phyloP scores from a whole-genome alignment of 179 eudicot genomes.

The Beta corolliflora region DNA sequence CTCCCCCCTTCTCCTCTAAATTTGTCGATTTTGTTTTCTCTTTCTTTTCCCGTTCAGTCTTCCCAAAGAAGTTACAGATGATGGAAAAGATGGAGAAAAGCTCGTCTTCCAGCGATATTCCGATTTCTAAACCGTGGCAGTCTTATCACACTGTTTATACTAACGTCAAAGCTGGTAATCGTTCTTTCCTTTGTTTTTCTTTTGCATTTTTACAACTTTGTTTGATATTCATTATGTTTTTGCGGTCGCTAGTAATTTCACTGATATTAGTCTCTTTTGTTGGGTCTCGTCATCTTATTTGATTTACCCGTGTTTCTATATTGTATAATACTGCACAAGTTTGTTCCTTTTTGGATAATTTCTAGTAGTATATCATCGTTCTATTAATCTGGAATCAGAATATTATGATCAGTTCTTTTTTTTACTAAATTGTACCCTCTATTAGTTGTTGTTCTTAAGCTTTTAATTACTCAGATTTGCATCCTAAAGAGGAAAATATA shows the following conservation, averaged over 20 bases:
- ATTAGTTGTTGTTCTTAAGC: not conserved
- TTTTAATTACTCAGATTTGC: not conserved
- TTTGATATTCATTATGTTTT: not conserved
- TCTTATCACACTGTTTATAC: constrained; percentile 87
- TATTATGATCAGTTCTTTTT: not conserved
- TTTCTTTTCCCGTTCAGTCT: not conserved
- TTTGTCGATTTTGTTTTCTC: no score
- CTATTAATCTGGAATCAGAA: not conserved
- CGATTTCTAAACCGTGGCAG: constrained; percentile 64
- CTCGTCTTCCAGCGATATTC: constrained; percentile 34
- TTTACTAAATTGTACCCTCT: not conserved
- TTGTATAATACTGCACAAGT: not conserved
- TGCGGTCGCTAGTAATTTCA: not conserved
- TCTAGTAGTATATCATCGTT: not conserved
- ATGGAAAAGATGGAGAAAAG: constrained; percentile 36
- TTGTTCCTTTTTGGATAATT: no score
- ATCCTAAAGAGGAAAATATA: not conserved
- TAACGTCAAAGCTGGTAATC: constrained; percentile 86
- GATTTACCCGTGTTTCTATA: not conserved
- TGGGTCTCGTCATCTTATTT: not conserved
- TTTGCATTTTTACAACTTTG: not conserved
- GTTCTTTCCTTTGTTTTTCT: not conserved
- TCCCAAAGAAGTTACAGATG: not conserved
- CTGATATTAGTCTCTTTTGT: not conserved
- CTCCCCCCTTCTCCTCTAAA: not conserved